A percentile compares a stretch with the other conserved stretches of the same genome.
phyloP scores from a whole-genome alignment of 179 eudicot species.

The Beta macrorhiza region DNA sequence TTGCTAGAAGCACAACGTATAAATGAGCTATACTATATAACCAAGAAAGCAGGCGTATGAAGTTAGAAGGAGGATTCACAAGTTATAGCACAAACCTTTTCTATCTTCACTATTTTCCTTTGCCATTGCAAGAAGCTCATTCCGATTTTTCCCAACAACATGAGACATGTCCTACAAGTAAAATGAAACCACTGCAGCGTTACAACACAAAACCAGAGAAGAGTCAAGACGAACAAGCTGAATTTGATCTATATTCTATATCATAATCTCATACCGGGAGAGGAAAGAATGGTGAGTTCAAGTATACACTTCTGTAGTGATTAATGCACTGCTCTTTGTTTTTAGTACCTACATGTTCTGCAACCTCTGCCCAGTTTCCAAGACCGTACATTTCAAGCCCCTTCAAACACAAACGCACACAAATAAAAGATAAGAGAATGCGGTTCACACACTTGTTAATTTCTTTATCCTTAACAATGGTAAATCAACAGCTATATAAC shows the following conservation, averaged over 20 bases:
- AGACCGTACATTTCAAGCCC: conserved; percentile 88
- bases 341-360: conserved; percentile 82
- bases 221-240: background rate
- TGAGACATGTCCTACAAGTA: conserved; percentile 33
- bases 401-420: conserved; percentile 26
- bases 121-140: conserved; percentile 75
- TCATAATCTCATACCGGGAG: conserved; percentile 49
- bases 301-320: conserved; percentile 53
- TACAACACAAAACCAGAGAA: background rate
- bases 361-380: conserved; percentile 81
- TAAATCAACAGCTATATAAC: background rate
- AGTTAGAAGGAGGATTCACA: background rate
- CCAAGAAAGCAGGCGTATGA: background rate
- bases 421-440: conserved; percentile 7
- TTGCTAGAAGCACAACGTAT: background rate
- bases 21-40: background rate
- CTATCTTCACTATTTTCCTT: conserved; percentile 52
- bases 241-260: background rate
- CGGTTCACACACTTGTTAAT: conserved; percentile 1
- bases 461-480: background rate
- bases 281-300: conserved; percentile 65
- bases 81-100: conserved; percentile 42
- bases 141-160: conserved; percentile 64
- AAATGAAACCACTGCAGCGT: background rate
- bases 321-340: conserved; percentile 56